Conservation (phyloP, 768 basidiomycete species). For the Sporobolomyces phaffii region DNA sequence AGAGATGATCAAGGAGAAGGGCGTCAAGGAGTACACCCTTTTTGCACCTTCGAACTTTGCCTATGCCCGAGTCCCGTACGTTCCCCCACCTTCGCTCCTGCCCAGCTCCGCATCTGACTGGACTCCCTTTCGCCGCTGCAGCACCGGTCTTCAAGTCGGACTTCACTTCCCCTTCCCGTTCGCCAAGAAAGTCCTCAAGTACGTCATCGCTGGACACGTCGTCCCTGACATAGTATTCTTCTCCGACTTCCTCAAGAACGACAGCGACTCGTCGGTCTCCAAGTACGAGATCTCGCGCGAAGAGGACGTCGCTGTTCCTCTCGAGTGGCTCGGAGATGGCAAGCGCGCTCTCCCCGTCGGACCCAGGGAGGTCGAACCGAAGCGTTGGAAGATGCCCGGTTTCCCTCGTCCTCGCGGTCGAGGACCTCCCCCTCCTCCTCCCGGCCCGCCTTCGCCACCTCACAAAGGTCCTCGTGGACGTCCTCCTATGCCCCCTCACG, state of each 20-base stretch:
- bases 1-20: slow-evolving; percentile 39
- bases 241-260: slow-evolving; percentile 45
- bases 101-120: not conserved
- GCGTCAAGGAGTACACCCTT: slow-evolving; percentile 34
- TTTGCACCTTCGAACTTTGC: slow-evolving; percentile 26
- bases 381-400: not conserved
- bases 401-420: not conserved
- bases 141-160: slow-evolving; percentile 44
- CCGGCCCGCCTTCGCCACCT: not conserved
- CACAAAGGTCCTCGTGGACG: not conserved
- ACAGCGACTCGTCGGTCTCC: not conserved
- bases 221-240: slow-evolving; percentile 46
- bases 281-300: not conserved
- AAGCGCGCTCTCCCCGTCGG: not conserved
- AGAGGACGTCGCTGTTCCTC: slow-evolving; percentile 11
- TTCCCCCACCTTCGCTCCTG: no score
- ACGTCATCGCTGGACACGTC: slow-evolving; percentile 47
- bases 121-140: not conserved
- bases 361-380: not conserved
- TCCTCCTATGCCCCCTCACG: slow-evolving; percentile 8
- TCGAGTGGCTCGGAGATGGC: slow-evolving; percentile 4
- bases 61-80: slow-evolving; percentile 25
- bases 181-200: slow-evolving; percentile 41
- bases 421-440: slow-evolving; percentile 3
- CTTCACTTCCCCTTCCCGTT: slow-evolving; percentile 47